Percentiles rank a stretch among this genome's conserved stretches.
phyloP scores from a whole-genome alignment of 1,284 basidiomycete species.

The Pseudozyma sp. region DNA sequence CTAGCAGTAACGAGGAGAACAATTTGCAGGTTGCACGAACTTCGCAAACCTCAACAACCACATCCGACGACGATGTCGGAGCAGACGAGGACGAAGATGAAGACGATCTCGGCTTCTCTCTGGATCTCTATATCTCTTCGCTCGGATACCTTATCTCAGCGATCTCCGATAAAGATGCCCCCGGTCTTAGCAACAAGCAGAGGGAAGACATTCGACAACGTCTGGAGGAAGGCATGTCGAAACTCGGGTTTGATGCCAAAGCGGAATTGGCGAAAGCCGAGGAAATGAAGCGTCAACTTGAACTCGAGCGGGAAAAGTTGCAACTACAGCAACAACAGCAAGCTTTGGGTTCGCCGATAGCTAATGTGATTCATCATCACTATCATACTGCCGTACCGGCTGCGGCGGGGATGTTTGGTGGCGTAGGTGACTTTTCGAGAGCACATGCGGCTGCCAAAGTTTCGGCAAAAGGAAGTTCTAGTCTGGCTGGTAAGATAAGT shows the following conservation, averaged over 20 bases:
- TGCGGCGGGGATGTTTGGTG: slow-evolving; percentile 4
- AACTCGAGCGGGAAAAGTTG: slow-evolving; percentile 32
- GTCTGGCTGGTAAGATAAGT: slow-evolving; percentile 41
- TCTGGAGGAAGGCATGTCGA: slow-evolving; percentile 47
- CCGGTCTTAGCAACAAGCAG: slow-evolving; percentile 37
- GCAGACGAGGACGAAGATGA: slow-evolving; percentile 26
- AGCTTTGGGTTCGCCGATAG: background rate
- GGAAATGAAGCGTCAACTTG: slow-evolving; percentile 36
- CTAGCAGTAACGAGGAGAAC: background rate
- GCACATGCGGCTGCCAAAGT: slow-evolving; percentile 44
- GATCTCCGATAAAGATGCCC: slow-evolving; percentile 45
- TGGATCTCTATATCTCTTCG: slow-evolving; percentile 55
- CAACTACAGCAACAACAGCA: slow-evolving; percentile 12
- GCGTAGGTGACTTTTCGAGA: slow-evolving; percentile 18
- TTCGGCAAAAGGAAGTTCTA: slow-evolving; percentile 1
- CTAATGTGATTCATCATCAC: slow-evolving; percentile 43
- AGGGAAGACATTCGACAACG: slow-evolving; percentile 33
- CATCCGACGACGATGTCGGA: background rate
- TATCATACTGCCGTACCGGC: slow-evolving; percentile 29
- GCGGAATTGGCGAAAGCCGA: slow-evolving; percentile 36
- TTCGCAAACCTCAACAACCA: background rate
- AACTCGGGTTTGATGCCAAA: slow-evolving; percentile 43
- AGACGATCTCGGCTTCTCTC: slow-evolving; percentile 48
- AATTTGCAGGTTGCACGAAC: background rate
- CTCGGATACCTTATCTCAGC: slow-evolving; percentile 55